These are phyloP conservation scores for Penicillium hesseltinei DNA, from an alignment of 2,329 filamentous ascomycete genomes.

Conservation along the genomic window DNA sequence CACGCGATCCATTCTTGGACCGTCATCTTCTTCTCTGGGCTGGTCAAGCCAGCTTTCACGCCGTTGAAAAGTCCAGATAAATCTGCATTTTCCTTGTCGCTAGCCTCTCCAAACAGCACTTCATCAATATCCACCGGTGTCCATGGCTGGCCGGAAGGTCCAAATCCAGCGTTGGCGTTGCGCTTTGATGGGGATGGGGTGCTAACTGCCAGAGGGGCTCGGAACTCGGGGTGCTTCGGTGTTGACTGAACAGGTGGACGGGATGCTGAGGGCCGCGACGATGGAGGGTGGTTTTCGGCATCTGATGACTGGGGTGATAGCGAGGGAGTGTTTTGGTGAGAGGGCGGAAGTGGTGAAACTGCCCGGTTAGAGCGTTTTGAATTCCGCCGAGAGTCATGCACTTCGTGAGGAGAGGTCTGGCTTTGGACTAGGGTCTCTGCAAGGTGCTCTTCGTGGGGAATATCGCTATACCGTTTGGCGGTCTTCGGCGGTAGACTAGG, in stretches of 20 bases:
- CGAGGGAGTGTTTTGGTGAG: slow-evolving; percentile 55
- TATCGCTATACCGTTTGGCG: slow-evolving; percentile 38
- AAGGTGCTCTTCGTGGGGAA: slow-evolving; percentile 37
- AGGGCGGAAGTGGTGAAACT: slow-evolving; percentile 30
- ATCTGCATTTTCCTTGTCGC: slow-evolving; percentile 51
- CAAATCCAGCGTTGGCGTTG: slow-evolving; percentile 51
- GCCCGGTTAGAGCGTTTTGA: slow-evolving; percentile 12
- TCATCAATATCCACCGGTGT: slow-evolving; percentile 71
- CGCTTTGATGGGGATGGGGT: slow-evolving; percentile 62
- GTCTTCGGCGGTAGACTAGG: slow-evolving; percentile 37
- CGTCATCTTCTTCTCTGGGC: slow-evolving; percentile 81
- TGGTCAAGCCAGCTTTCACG: slow-evolving; percentile 63
- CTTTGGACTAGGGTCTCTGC: slow-evolving; percentile 32
- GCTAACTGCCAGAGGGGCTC: slow-evolving; percentile 45
- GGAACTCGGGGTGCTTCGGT: slow-evolving; percentile 36
- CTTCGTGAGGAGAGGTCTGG: slow-evolving; percentile 18
- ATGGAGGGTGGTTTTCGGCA: slow-evolving; percentile 75
- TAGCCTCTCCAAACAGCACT: slow-evolving; percentile 45
- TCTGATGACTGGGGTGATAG: slow-evolving; percentile 74
- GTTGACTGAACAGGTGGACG: slow-evolving; percentile 36
- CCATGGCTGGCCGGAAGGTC: slow-evolving; percentile 65
- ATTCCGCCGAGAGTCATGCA: slow-evolving; percentile 9
- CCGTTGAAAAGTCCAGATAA: slow-evolving; percentile 50
- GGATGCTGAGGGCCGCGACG: slow-evolving; percentile 57
- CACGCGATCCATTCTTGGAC: slow-evolving; percentile 89